A percentile compares a stretch with the other conserved stretches of the same genome.
Evolutionary conservation across 345 rosid genomes (phyloP).

Genomic region (Aquilaria yunnanensis): DNA sequence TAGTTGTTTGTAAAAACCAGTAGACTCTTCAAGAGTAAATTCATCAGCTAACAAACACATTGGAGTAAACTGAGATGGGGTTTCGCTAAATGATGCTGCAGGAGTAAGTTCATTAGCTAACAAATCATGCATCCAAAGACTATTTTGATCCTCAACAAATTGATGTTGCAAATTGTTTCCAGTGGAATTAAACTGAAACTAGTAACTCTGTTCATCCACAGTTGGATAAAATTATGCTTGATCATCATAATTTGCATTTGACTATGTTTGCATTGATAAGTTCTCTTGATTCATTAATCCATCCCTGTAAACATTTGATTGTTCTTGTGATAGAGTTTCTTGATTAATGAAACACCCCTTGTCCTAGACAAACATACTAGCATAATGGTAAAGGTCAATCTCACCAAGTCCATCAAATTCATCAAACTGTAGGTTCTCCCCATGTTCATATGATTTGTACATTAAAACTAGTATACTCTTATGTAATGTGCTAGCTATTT

Average conservation of each 20-base stretch:
- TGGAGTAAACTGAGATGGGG: slow-evolving; percentile 21
- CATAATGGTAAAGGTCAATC: slow-evolving; percentile 43
- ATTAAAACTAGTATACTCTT: too few relatives aligned
- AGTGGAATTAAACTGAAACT: slow-evolving; percentile 23
- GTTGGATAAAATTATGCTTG: slow-evolving; percentile 12
- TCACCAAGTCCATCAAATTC: slow-evolving; percentile 37
- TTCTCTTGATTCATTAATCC: slow-evolving; percentile 22
- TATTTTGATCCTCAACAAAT: slow-evolving; percentile 22
- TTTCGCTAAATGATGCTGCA: slow-evolving; percentile 19
- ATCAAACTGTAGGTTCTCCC: slow-evolving; percentile 23
- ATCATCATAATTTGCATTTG: slow-evolving; percentile 4
- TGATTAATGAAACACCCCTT: slow-evolving; percentile 27
- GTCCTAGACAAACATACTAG: slow-evolving; percentile 38
- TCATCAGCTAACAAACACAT: not conserved
- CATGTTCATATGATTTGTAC: slow-evolving; percentile 13
- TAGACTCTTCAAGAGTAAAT: slow-evolving; percentile 14
- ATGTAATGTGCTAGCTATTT: too few relatives aligned
- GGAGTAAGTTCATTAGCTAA: slow-evolving; percentile 12
- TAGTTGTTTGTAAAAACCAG: too few relatives aligned
- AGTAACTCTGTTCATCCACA: slow-evolving; percentile 15
- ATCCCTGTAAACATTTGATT: slow-evolving; percentile 9
- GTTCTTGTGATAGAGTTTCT: slow-evolving; percentile 12
- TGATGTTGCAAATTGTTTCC: slow-evolving; percentile 26
- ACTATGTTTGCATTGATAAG: slow-evolving; percentile 13
- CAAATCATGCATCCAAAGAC: slow-evolving; percentile 36